These are phyloP conservation scores for Puccinia triticina DNA, from an alignment of 1,284 basidiomycete genomes.

Conservation along the genomic window DNA sequence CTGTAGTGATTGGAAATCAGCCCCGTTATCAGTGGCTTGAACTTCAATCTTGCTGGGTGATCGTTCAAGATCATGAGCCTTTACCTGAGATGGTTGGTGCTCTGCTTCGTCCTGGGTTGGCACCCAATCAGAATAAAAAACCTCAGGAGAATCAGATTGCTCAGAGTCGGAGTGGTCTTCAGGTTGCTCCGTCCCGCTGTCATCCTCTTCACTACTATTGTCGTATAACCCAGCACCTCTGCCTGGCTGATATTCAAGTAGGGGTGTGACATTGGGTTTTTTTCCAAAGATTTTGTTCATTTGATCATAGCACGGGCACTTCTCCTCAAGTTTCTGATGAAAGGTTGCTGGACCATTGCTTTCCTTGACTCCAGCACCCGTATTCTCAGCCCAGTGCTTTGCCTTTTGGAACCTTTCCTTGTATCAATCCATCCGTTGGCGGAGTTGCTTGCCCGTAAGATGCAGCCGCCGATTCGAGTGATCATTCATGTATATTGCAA, in stretches of 20 bases:
- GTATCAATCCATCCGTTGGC: neutral
- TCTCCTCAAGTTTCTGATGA: neutral
- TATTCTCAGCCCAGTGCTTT: constrained; percentile 5
- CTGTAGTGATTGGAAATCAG: too few species aligned
- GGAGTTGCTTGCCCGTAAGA: constrained; percentile 2
- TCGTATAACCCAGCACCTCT: neutral
- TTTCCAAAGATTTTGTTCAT: neutral
- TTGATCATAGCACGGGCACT: neutral
- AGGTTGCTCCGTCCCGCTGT: too few species aligned
- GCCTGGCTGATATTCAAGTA: neutral
- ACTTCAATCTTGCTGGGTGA: too few species aligned
- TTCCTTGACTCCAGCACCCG: constrained; percentile 10
- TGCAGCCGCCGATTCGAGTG: neutral
- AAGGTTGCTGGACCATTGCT: neutral
- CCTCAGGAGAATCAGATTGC: too few species aligned
- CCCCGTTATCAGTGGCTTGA: too few species aligned
- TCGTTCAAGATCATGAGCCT: too few species aligned
- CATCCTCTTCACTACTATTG: neutral
- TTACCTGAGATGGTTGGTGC: too few species aligned
- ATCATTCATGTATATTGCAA: constrained; percentile 21
- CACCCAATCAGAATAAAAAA: too few species aligned
- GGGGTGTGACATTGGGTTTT: neutral
- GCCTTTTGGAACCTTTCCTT: neutral
- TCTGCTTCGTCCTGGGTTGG: too few species aligned
- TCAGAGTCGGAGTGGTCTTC: too few species aligned